A percentile compares a stretch with the other conserved stretches of the same genome.
Conservation (phyloP, 1,284 basidiomycete species). For the Irpex sp. region DNA sequence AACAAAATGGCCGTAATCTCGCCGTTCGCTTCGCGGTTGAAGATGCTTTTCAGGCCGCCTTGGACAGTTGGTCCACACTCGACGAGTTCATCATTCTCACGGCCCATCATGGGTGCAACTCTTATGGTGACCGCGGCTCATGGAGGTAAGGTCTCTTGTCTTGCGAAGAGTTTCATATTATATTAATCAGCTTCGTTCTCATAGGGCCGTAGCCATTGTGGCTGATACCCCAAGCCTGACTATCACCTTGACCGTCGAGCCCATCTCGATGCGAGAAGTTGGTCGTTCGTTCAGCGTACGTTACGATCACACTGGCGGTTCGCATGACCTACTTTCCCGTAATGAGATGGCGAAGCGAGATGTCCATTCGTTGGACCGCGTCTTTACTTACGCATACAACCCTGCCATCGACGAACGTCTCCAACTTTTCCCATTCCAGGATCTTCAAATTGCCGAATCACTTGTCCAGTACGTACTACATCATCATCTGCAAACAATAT, state of each 20-base stretch:
- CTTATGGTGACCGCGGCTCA: neutral
- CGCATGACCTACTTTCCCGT: neutral
- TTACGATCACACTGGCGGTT: constrained; percentile 1
- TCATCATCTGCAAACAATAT: too few species aligned
- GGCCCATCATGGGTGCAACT: constrained; percentile 2
- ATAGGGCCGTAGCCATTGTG: neutral
- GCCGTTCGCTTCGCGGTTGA: neutral
- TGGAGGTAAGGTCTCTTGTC: neutral
- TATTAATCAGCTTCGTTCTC: neutral
- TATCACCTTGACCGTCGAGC: neutral
- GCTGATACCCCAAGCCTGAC: neutral
- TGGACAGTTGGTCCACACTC: neutral
- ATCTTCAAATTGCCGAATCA: too few species aligned
- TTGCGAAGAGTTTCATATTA: neutral
- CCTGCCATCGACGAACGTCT: neutral
- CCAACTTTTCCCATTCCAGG: neutral
- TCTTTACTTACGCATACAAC: neutral
- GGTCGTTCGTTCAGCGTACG: neutral
- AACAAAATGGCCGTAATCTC: neutral
- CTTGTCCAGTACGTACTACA: neutral
- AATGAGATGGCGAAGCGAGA: neutral
- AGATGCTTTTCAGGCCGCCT: neutral
- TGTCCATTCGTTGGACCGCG: neutral
- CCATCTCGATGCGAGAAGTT: neutral
- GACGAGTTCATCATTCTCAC: constrained; percentile 1